These are phyloP conservation scores for Triticum dicoccoides DNA, from an alignment of 176 grass and related monocot species.

Conservation along the genomic window DNA sequence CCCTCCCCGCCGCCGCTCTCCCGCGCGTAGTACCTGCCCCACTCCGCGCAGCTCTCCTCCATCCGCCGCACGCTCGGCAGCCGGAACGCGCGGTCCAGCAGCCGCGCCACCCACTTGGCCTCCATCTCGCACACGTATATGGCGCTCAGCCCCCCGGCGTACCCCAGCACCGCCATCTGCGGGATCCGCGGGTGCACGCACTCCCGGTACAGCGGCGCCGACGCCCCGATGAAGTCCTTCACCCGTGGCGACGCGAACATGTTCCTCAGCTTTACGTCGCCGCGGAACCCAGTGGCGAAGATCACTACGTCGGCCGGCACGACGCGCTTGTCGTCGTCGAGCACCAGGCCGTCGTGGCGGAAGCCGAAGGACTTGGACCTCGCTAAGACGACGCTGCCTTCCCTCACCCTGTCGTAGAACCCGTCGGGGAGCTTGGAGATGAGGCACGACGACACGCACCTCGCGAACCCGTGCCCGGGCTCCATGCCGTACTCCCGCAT, in stretches of 20 bases:
- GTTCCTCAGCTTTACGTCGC: slow-evolving; percentile 54
- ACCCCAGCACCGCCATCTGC: slow-evolving; percentile 56
- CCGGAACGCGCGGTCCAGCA: slow-evolving; percentile 55
- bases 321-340: neutral
- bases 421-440: slow-evolving; percentile 39
- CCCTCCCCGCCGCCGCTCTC: slow-evolving; percentile 11
- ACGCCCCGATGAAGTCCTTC: slow-evolving; percentile 34
- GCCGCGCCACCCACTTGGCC: slow-evolving; percentile 61
- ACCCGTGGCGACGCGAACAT: slow-evolving; percentile 47
- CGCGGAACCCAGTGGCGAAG: slow-evolving; percentile 65
- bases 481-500: slow-evolving; percentile 50
- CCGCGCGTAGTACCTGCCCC: slow-evolving; percentile 48
- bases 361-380: slow-evolving; percentile 23
- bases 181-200: slow-evolving; percentile 63
- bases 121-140: slow-evolving; percentile 39
- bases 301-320: slow-evolving; percentile 52
- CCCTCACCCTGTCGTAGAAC: slow-evolving; percentile 56
- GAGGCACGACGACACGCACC: slow-evolving; percentile 25
- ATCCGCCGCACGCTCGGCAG: slow-evolving; percentile 49
- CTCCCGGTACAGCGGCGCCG: slow-evolving; percentile 54
- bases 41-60: slow-evolving; percentile 54
- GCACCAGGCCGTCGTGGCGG: slow-evolving; percentile 46
- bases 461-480: slow-evolving; percentile 35
- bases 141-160: slow-evolving; percentile 43
- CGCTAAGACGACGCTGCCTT: slow-evolving; percentile 41